Evolutionary conservation across 2,329 filamentous ascomycete species (phyloP), one percentile per base, ranked within the genome.

Genomic region (Nemania serpens): DNA sequence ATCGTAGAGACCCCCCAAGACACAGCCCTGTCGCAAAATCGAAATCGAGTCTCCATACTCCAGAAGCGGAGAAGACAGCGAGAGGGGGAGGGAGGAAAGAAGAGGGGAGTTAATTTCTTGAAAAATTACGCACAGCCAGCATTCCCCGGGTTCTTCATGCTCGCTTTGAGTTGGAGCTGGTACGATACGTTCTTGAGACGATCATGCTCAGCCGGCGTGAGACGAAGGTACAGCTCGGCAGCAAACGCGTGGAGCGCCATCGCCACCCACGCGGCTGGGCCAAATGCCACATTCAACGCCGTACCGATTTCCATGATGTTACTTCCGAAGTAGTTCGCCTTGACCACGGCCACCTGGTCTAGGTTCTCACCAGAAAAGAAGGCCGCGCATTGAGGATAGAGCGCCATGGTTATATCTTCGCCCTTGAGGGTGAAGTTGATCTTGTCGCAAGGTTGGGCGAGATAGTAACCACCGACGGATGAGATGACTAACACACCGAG

Each of bases 201-300:
- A 43, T 81, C 73, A 7, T 71, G 72, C 65, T 83, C 80, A 15
- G 68, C 72, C 3, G 79, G 77, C 0, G 81, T 83, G 47, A 79
- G 61, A 36, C 39, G 58, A 52, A 67, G 62, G 58, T 82, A 83
- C 41, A 82, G 39, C 69, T 85, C 82, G 0, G 80, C 74, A 0
- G 77, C 79, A 18, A 83, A 51, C 10, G 74, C 75, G 65, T 88
- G 85, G 1, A 88, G 51, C 0, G 77, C 63, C 2, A 86, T 66
- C 0, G 82, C 78, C 5, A 88, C 55, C 82, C 83, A 88, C 1
- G 80, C 57, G 0, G 80, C 78, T 66, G 81, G 77, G 3, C 82
- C 84, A 61, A 87, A 88, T 1, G 69, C 72, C 1, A 80, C 51
- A 17, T 79, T 76, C 15, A 86, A 69, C 0, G 75, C 76, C 1